Evolutionary conservation across 2,329 filamentous ascomycete genomes (phyloP).

Genomic region (Xylariaceae sp.): DNA sequence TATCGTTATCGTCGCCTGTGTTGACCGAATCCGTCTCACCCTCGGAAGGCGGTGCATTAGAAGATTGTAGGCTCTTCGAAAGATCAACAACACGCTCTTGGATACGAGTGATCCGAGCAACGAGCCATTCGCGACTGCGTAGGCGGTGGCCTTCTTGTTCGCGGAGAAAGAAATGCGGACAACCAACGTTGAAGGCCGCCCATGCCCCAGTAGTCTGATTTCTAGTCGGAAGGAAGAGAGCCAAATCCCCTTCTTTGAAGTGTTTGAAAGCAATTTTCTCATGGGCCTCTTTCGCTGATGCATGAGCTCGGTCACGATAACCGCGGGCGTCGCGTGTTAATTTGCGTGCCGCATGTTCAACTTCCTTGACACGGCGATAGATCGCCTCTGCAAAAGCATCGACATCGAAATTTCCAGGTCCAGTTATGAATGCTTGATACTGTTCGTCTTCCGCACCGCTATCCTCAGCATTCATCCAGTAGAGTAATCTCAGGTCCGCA

Average conservation of each 20-base stretch:
- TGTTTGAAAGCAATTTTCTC: constrained; percentile 94
- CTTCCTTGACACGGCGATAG: constrained; percentile 85
- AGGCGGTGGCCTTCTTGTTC: constrained; percentile 88
- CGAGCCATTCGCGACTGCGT: constrained; percentile 86
- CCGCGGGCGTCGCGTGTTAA: constrained; percentile 84
- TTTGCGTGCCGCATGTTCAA: constrained; percentile 88
- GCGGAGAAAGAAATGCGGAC: constrained; percentile 92
- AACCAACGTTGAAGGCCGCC: constrained; percentile 97
- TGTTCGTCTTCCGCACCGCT: constrained; percentile 64
- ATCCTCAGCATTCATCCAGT: constrained; percentile 74
- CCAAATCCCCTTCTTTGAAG: constrained; percentile 95
- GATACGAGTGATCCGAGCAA: constrained; percentile 85
- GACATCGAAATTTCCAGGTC: constrained; percentile 74
- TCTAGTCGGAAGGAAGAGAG: constrained; percentile 86
- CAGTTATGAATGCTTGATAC: constrained; percentile 70
- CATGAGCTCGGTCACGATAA: constrained; percentile 83
- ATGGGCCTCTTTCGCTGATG: constrained; percentile 77
- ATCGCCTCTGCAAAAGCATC: constrained; percentile 82
- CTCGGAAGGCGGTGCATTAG: constrained; percentile 38
- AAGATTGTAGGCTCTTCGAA: constrained; percentile 64
- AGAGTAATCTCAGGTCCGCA: constrained; percentile 67
- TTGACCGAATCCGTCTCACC: constrained; percentile 48
- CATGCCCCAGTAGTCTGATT: constrained; percentile 93
- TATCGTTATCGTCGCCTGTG: constrained; percentile 75
- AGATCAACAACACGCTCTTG: constrained; percentile 93